Evolutionary conservation across 495 filamentous ascomycete species (phyloP).

Genomic region (Hyaloscypha variabilis): DNA sequence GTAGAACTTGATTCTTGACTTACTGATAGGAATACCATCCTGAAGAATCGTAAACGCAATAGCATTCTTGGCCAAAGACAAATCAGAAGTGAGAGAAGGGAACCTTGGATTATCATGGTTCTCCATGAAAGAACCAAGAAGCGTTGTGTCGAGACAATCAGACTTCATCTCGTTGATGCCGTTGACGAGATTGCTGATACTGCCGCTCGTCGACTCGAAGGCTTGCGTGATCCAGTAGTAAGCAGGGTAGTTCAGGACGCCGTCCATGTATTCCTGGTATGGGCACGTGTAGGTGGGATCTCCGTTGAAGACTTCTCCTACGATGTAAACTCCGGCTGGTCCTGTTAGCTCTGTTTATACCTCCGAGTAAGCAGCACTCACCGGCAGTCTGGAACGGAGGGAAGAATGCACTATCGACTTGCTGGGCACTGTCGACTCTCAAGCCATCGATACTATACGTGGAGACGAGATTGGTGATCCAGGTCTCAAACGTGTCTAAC

Average conservation of each 20-base stretch:
- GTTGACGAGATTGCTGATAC: slow-evolving; percentile 59
- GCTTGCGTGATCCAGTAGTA: slow-evolving; percentile 64
- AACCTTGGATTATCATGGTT: slow-evolving; percentile 80
- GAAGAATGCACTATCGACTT: slow-evolving; percentile 75
- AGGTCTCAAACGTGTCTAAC: slow-evolving; percentile 60
- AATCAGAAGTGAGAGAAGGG: slow-evolving; percentile 56
- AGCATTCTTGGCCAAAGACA: slow-evolving; percentile 65
- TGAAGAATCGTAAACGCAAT: slow-evolving; percentile 72
- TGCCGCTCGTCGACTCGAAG: slow-evolving; percentile 62
- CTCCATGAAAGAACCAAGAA: slow-evolving; percentile 75
- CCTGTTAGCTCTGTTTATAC: slow-evolving; percentile 19
- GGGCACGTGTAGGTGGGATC: slow-evolving; percentile 61
- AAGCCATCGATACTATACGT: slow-evolving; percentile 81
- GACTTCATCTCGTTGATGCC: slow-evolving; percentile 59
- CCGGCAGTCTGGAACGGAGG: slow-evolving; percentile 49
- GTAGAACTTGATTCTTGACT: too few relatives aligned
- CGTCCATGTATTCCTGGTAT: slow-evolving; percentile 60
- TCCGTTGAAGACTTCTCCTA: slow-evolving; percentile 71
- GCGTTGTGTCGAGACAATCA: slow-evolving; percentile 59
- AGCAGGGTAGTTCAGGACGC: slow-evolving; percentile 72
- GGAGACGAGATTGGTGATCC: slow-evolving; percentile 64
- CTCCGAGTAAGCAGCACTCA: slow-evolving; percentile 4
- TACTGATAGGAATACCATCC: slow-evolving; percentile 65
- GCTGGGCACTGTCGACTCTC: slow-evolving; percentile 73
- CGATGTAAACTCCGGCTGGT: slow-evolving; percentile 67